Evolutionary conservation across 2,329 filamentous ascomycete species (phyloP), one percentile per base, ranked within the genome.

Genomic region (Pyrenophora teres): DNA sequence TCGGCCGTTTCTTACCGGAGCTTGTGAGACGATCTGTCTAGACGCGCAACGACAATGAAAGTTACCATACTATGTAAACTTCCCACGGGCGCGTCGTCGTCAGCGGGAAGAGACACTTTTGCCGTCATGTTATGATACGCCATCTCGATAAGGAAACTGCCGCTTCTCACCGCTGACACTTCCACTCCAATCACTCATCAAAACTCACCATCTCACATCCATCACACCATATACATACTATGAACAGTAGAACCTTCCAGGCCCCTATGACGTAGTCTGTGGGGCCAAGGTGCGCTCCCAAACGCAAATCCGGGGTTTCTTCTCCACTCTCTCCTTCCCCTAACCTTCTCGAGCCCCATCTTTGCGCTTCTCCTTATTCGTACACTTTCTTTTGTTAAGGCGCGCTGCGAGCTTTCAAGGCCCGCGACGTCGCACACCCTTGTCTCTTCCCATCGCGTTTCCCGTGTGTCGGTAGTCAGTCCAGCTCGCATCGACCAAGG

Each of bases 241-340:
- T n/a, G n/a, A n/a, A n/a, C n/a, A n/a, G n/a, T n/a, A n/a, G n/a
- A n/a, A n/a, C n/a, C n/a, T n/a, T n/a, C 9, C 27, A 13, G 39
- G 40, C 43, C 40, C 43, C 40, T 10, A 52, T 52, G 50, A 52
- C 45, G 46, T 43, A 23, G 40, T 18, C 4, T 32, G 45, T 27
- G 35, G 50, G 40, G 15, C 36, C 30, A 4, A 37, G 15, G 42
- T 33, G 37, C 25, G 25, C 32, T 33, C 40, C 18, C n/a, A 36
- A 23, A 31, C 31, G 50, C 40, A 52, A 27, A 52, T 52, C 50
- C 50, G 50, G 50, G 50, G 50, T 12, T 36, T 30, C 25, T n/a
- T 44, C 45, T 52, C 45, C 50, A 52, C 46, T 27, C 21, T 40
- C 35, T 23, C 33, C 31, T 43, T 32, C 49, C 49, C 49, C 49